Evolutionary conservation across 345 rosid genomes (phyloP).

Genomic region (Moricandia moricandioides): DNA sequence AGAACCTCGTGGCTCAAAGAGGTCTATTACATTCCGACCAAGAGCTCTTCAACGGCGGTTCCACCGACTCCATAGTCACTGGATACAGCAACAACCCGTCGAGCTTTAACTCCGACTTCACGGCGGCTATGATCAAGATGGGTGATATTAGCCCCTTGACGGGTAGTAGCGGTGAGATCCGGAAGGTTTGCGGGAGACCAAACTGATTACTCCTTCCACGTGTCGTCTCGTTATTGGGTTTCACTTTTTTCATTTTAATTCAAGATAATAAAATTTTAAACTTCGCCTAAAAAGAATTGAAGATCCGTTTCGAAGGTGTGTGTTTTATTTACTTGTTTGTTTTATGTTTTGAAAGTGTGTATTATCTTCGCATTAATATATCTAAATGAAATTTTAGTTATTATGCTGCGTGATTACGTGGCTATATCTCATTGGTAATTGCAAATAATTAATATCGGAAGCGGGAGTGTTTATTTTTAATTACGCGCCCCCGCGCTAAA

Average conservation of each 20-base stretch:
- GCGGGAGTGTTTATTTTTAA: slow-evolving; percentile 18
- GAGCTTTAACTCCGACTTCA: slow-evolving; percentile 61
- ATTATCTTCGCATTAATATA: too few relatives aligned
- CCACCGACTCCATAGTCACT: slow-evolving; percentile 61
- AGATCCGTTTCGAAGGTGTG: too few relatives aligned
- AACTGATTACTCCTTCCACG: slow-evolving; percentile 42
- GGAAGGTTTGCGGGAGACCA: slow-evolving; percentile 62
- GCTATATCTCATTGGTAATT: neutral
- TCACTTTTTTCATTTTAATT: too few relatives aligned
- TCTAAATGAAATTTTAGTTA: neutral
- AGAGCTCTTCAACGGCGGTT: slow-evolving; percentile 65
- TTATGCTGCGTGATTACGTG: neutral
- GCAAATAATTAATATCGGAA: neutral
- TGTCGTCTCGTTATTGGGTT: too few relatives aligned
- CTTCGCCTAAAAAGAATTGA: too few relatives aligned
- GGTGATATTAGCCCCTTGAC: slow-evolving; percentile 75
- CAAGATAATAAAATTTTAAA: too few relatives aligned
- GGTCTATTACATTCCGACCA: slow-evolving; percentile 86
- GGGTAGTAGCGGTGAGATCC: slow-evolving; percentile 66
- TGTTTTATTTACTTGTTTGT: too few relatives aligned
- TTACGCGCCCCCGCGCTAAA: slow-evolving; percentile 33
- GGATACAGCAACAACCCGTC: slow-evolving; percentile 49
- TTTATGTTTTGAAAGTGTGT: too few relatives aligned
- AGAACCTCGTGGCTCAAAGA: slow-evolving; percentile 52
- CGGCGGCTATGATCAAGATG: slow-evolving; percentile 78